Evolutionary conservation across 2,329 filamentous ascomycete species (phyloP).

Genomic region (Aspergillus versicolor): DNA sequence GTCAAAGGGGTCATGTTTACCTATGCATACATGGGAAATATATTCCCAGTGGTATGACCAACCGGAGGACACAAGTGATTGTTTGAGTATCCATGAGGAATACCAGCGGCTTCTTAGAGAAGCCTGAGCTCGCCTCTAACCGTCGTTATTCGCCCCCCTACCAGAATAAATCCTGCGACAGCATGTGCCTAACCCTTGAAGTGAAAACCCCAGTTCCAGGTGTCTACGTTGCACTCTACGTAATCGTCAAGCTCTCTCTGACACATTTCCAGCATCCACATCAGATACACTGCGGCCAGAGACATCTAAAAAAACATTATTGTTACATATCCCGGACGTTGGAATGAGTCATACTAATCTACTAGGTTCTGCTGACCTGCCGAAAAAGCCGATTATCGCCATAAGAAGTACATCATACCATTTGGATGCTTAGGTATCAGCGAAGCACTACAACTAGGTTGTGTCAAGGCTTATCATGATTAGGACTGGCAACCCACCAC

Average conservation of each 20-base stretch:
- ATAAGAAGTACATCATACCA: not conserved
- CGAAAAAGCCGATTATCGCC: not conserved
- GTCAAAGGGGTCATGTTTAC: constrained; percentile 1
- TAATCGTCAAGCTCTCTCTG: not conserved
- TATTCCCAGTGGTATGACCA: too few species aligned
- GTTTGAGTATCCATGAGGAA: not conserved
- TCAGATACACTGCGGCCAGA: not conserved
- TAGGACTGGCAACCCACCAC: not conserved
- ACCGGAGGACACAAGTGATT: too few species aligned
- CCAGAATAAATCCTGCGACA: not conserved
- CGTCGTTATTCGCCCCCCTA: not conserved
- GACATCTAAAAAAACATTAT: not conserved
- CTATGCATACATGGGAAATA: too few species aligned
- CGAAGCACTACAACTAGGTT: not conserved
- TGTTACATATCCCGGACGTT: not conserved
- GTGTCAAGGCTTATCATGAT: not conserved
- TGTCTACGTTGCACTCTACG: not conserved
- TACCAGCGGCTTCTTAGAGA: not conserved
- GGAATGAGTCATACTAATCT: not conserved
- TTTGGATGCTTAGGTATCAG: not conserved
- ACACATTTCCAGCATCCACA: not conserved
- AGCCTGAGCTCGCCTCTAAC: not conserved
- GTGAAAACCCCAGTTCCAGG: too few species aligned
- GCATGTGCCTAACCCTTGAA: not conserved
- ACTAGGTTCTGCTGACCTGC: not conserved